Evolutionary conservation across 768 basidiomycete species (phyloP), one percentile per base, ranked within the genome.

Genomic region (Thelephora ganbajun): DNA sequence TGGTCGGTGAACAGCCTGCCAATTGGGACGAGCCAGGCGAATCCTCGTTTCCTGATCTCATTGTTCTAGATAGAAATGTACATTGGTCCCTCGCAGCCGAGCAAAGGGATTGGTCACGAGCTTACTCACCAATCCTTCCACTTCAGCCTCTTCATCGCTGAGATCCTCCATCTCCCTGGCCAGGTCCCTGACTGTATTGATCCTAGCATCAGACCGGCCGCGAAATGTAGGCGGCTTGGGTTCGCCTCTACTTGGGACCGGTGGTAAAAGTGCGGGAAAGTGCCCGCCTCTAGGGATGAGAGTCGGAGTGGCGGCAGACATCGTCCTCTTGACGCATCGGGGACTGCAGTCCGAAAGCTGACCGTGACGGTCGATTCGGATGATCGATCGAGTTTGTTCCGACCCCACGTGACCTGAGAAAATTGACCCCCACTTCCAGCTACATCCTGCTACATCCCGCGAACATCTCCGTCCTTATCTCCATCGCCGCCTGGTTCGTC

Each of bases 131-230:
- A 77, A 68, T 39, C 83, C 82, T 50, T 89, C 86, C n/a, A 89
- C 58, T 54, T 88, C 83, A 45, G 69, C 74, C 63, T 89, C 87
- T 59, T 89, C 87, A 48, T 89, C 87, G 50, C 83, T 87, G 51
- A 90, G 63, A 56, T 90, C 84, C 43, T 86, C 83, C 70, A 85
- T 81, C 60, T 90, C 85, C 35, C 77, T 74, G 51, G 76, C 72
- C 26, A 87, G 59, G 60, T 89, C 80, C 19, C 87, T 75, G 36
- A 72, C 68, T 30, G 72, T 69, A 54, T 78, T 80, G 53, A 86
- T 61, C 39, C 75, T 71, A 1, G 71, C 74, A 54, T 79, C 73
- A 2, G 66, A 66, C 45, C 73, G 72, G 35, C 73, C 66, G 14
- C 52, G 54, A 22, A 22, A 22, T 43, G 60, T 68, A 35, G 61